These are phyloP conservation scores for Macrolepiota fuliginosa DNA, from an alignment of 768 basidiomycete genomes.

Conservation along the genomic window DNA sequence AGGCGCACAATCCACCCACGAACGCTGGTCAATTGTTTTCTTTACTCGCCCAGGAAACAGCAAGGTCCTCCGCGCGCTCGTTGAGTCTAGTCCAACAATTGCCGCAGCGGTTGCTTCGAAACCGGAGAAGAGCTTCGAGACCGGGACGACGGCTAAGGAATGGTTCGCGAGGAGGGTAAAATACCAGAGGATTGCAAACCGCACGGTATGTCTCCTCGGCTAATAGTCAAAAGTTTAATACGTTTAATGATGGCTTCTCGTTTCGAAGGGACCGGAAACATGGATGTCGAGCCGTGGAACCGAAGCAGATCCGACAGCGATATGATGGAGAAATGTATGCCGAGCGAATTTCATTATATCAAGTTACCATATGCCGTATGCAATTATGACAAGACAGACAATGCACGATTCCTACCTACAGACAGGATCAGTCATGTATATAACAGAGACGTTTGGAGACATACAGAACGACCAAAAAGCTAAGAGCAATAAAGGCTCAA, in stretches of 20 bases:
- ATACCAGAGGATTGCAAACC: constrained; percentile 43
- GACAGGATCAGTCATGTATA: not conserved
- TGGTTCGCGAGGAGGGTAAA: constrained; percentile 45
- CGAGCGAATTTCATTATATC: not conserved
- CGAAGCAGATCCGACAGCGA: constrained; percentile 20
- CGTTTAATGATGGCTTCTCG: not conserved
- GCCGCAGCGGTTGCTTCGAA: constrained; percentile 39
- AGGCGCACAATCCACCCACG: constrained; percentile 45
- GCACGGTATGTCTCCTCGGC: constrained; percentile 28
- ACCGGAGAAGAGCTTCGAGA: constrained; percentile 35
- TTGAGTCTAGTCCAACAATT: constrained; percentile 49
- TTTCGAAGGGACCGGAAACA: constrained; percentile 38
- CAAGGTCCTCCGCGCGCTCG: constrained; percentile 46
- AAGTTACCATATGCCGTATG: not conserved
- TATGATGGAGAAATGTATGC: not conserved
- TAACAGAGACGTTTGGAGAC: not conserved
- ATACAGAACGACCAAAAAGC: not conserved
- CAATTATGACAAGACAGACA: not conserved
- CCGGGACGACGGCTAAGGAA: constrained; percentile 34
- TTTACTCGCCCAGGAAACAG: constrained; percentile 63
- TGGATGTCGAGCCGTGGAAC: constrained; percentile 48
- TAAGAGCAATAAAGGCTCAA: not conserved
- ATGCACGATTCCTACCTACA: not conserved
- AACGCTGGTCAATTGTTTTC: constrained; percentile 68
- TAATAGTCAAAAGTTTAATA: not conserved